Evolutionary conservation across 768 basidiomycete genomes (phyloP).

Genomic region (Leccinum olivaceopallidum): DNA sequence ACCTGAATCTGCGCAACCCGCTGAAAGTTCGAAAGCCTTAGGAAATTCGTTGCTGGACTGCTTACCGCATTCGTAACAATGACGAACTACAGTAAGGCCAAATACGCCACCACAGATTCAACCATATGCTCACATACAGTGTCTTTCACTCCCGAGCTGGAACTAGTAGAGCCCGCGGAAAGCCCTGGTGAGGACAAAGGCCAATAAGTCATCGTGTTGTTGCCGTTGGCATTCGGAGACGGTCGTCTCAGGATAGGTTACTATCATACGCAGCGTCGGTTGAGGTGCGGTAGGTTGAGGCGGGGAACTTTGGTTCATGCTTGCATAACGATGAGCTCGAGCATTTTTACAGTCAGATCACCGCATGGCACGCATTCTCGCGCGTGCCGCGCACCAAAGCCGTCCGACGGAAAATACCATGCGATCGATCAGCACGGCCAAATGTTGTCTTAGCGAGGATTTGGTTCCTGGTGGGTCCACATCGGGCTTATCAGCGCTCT

Average conservation of each 20-base stretch:
- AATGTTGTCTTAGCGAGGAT: too few relatives aligned
- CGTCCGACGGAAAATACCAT: background rate
- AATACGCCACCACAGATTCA: too few relatives aligned
- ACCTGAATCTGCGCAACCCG: too few relatives aligned
- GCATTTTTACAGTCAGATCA: constrained; percentile 65
- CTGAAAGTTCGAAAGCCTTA: too few relatives aligned
- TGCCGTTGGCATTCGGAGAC: constrained; percentile 23
- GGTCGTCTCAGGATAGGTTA: constrained; percentile 72
- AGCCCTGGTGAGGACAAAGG: constrained; percentile 14
- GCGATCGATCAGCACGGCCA: constrained; percentile 12
- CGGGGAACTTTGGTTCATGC: constrained; percentile 38
- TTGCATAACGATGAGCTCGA: constrained; percentile 53
- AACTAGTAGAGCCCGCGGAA: constrained; percentile 1
- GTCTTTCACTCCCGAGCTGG: background rate
- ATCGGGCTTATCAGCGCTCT: too few relatives aligned
- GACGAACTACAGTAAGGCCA: too few relatives aligned
- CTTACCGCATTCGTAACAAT: too few relatives aligned
- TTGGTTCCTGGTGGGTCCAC: too few relatives aligned
- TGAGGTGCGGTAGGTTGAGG: constrained; percentile 59
- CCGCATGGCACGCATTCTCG: background rate
- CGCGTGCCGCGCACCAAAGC: background rate
- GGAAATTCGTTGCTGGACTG: too few relatives aligned
- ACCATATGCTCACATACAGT: too few relatives aligned
- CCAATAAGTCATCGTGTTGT: background rate
- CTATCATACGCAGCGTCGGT: constrained; percentile 56